These are phyloP conservation scores for Colletotrichum siamense DNA, from an alignment of 2,329 filamentous ascomycete species.

Conservation along the genomic window DNA sequence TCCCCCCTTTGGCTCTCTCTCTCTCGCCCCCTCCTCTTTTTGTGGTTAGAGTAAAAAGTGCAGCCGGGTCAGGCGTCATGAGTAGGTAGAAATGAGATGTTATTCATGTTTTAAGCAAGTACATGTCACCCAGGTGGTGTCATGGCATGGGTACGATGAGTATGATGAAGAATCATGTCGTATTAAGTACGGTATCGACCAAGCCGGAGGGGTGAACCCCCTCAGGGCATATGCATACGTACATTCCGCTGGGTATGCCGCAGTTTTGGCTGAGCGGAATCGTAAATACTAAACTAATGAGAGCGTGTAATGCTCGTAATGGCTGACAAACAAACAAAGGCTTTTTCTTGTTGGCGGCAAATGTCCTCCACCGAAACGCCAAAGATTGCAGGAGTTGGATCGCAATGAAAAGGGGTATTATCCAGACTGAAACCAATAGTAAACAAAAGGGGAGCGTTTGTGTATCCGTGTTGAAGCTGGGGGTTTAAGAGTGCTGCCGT, in stretches of 20 bases:
- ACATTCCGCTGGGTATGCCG: not conserved
- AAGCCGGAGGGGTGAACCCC: not conserved
- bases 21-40: not conserved
- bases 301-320: not conserved
- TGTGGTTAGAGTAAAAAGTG: slow-evolving; percentile 22
- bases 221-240: not conserved
- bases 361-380: not conserved
- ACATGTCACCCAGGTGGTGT: not conserved
- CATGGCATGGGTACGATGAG: not conserved
- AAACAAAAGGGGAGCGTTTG: not conserved
- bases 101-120: slow-evolving; percentile 12
- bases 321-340: not conserved
- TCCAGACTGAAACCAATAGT: slow-evolving; percentile 13
- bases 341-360: not conserved
- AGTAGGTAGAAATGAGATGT: slow-evolving; percentile 23
- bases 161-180: not conserved
- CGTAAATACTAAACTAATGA: not conserved
- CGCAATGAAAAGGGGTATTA: slow-evolving; percentile 18
- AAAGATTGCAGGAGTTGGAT: not conserved
- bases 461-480: not conserved
- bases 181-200: not conserved
- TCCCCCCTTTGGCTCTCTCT: not conserved
- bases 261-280: not conserved
- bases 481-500: not conserved
- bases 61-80: slow-evolving; percentile 23